Conservation (phyloP, 2,329 filamentous ascomycete species). For the Aspergillus novoparasiticus region DNA sequence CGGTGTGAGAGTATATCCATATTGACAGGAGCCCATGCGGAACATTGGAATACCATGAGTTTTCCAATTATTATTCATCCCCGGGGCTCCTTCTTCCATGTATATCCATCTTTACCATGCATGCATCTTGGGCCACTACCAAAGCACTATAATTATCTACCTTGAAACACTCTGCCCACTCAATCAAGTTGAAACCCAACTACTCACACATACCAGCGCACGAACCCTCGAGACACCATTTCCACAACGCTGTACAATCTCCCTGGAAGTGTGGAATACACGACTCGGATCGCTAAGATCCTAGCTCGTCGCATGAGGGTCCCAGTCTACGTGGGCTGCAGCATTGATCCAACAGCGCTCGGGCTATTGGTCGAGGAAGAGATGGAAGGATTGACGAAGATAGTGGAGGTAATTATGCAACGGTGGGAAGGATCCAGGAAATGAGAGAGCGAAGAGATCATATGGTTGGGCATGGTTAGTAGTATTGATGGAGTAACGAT, state of each 20-base stretch:
- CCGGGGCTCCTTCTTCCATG: neutral
- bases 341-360: conserved; percentile 73
- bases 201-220: conserved; percentile 34
- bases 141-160: neutral
- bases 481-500: conserved; percentile 2
- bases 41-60: neutral
- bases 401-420: conserved; percentile 69
- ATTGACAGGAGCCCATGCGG: neutral
- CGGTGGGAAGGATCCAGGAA: conserved; percentile 40
- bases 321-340: conserved; percentile 90
- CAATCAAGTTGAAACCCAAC: neutral
- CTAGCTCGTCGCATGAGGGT: conserved; percentile 71
- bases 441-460: neutral
- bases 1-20: neutral
- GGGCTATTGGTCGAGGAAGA: conserved; percentile 89
- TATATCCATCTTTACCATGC: neutral
- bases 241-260: conserved; percentile 75
- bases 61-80: neutral
- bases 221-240: conserved; percentile 57
- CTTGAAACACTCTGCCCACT: neutral
- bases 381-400: conserved; percentile 79
- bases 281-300: conserved; percentile 79
- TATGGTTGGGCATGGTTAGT: neutral
- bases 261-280: conserved; percentile 80
- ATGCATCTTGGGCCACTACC: neutral